phyloP scores from a whole-genome alignment of 106 monocot genomes.

The Xerophyta viscosa region DNA sequence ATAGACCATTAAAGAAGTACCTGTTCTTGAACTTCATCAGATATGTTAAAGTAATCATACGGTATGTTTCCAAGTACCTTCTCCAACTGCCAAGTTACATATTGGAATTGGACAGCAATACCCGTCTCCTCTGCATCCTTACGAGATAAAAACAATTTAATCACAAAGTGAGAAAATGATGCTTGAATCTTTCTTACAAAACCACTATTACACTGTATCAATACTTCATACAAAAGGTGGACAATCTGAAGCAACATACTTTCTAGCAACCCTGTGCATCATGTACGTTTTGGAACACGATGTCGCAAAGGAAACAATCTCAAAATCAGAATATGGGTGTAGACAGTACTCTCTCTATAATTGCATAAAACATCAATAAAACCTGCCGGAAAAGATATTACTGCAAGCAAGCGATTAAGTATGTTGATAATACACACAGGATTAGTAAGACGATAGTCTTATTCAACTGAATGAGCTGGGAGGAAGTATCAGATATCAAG shows the following conservation, averaged over 20 bases:
- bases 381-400: no score
- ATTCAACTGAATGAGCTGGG: no score
- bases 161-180: neutral
- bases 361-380: no score
- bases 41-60: constrained; percentile 59
- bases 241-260: neutral
- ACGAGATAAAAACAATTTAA: constrained; percentile 11
- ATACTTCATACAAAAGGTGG: no score
- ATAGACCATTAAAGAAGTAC: constrained; percentile 11
- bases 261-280: no score
- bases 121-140: constrained; percentile 37
- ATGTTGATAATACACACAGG: no score
- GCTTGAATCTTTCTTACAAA: no score
- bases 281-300: neutral
- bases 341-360: neutral
- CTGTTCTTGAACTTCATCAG: constrained; percentile 94
- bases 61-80: constrained; percentile 54
- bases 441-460: no score
- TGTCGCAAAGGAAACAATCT: neutral
- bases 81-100: constrained; percentile 78
- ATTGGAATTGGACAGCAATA: constrained; percentile 49
- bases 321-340: no score
- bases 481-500: no score
- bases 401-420: no score
- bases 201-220: no score